Base-by-base conservation (phyloP, 1,284 basidiomycete species). In the Bondarzewia mesenterica region DNA sequence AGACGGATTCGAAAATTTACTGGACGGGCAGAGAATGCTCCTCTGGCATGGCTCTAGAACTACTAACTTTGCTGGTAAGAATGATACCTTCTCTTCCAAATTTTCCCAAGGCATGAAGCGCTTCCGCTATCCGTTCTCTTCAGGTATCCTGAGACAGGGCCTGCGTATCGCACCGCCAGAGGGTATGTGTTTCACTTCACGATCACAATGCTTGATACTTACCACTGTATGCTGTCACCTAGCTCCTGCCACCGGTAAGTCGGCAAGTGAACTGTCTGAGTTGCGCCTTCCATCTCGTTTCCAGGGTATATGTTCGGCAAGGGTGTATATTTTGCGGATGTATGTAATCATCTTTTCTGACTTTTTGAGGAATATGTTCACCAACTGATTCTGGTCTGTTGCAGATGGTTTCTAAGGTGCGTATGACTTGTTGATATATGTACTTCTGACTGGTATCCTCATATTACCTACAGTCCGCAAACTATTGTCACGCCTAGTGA, bases 151-250 rank as follows among this genome's bases (percentile, higher is more conserved):
- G 12, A 12, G 14, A 1, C 25, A 25, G 60, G 82, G 82, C 23
- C 59, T 85, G 52, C 73, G 81, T 21, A 84, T 85, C 56, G 82
- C 82, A 5, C 82, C 82, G 27, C 80, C 81, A 6, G 80, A 85
- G 70, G 78, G 72, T 74, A 53, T 21, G 61, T 42, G 42, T 16
- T 32, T 16, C 21, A 20, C 10, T 10, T 14, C 7, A 29, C 15
- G 18, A 4, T 32, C 15, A n/a, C 14, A 7, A 25, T 36, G 10
- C 27, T 47, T 54, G 38, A 53, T 43, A n/a, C 21, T 22, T 22
- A 37, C 21, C 35, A 10, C 8, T n/a, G 14, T 27, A 7, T 40
- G 10, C 21, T 41, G 50, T 21, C 43, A n/a, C n/a, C 4, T 47
- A 74, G 75, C 76, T 23, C 76, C 77, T 48, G 74, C 73, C 16